A percentile compares a stretch with the other conserved stretches of the same genome.
These are phyloP conservation scores for Dovyalis caffra DNA, from an alignment of 345 rosid genomes.

Conservation along the genomic window DNA sequence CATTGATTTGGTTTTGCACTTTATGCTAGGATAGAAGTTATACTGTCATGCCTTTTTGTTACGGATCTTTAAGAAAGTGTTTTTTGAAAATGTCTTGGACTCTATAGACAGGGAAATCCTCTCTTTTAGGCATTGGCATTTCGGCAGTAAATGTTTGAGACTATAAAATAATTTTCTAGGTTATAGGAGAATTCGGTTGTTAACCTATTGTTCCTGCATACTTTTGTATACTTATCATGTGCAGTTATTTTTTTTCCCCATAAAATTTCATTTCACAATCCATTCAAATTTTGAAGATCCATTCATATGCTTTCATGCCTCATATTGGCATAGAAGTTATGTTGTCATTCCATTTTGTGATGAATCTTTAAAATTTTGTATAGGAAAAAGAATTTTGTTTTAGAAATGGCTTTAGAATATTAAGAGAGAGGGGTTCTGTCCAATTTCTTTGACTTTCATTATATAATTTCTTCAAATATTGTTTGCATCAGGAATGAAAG, in stretches of 20 bases:
- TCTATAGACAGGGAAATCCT: neutral
- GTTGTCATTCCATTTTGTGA: no score
- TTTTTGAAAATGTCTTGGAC: neutral
- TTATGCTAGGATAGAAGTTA: neutral
- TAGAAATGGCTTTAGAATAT: no score
- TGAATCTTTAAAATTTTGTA: no score
- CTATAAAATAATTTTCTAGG: neutral
- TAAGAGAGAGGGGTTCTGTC: no score
- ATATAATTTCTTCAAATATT: neutral
- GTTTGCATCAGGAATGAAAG: slow-evolving; percentile 80
- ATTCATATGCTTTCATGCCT: no score
- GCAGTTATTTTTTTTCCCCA: neutral
- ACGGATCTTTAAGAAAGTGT: neutral
- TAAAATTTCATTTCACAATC: no score
- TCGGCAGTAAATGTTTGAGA: neutral
- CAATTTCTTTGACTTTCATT: slow-evolving; percentile 4
- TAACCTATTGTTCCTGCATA: neutral
- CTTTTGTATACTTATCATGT: neutral
- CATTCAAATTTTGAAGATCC: no score
- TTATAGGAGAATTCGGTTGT: neutral
- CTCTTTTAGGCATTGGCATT: neutral
- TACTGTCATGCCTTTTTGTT: neutral
- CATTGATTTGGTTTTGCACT: neutral
- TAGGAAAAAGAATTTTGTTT: no score
- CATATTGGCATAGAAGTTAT: no score